Evolutionary conservation across 805 yeast species (phyloP).

Genomic region (Candida sonorensis): DNA sequence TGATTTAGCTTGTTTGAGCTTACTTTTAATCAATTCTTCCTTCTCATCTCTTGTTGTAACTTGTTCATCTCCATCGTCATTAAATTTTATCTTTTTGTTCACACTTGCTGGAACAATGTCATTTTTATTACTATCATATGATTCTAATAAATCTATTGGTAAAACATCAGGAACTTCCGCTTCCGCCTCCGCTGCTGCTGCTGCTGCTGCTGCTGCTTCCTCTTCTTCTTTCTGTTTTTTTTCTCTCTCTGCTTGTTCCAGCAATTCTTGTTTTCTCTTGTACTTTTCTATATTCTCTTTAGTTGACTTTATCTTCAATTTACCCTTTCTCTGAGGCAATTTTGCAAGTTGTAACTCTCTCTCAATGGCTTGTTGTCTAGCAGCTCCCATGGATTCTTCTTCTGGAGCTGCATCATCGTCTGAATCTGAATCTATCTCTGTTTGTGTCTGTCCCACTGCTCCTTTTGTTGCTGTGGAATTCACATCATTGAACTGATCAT

Average conservation of each 20-base stretch:
- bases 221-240: slow-evolving; percentile 14
- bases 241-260: slow-evolving; percentile 29
- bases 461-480: too few relatives aligned
- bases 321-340: slow-evolving; percentile 21
- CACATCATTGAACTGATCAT: too few relatives aligned
- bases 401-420: slow-evolving; percentile 46
- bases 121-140: slow-evolving; percentile 9
- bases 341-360: slow-evolving; percentile 17
- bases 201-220: slow-evolving; percentile 5
- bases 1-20: slow-evolving; percentile 26
- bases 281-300: slow-evolving; percentile 27
- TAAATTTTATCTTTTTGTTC: slow-evolving; percentile 31
- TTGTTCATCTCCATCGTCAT: slow-evolving; percentile 19
- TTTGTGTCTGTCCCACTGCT: too few relatives aligned
- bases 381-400: slow-evolving; percentile 30
- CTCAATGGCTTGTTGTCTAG: slow-evolving; percentile 6
- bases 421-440: slow-evolving; percentile 7
- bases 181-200: slow-evolving; percentile 4
- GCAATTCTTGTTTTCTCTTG: too few relatives aligned
- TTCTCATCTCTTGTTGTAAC: slow-evolving; percentile 11
- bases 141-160: slow-evolving; percentile 33
- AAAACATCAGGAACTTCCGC: slow-evolving; percentile 30
- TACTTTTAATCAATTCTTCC: slow-evolving; percentile 12
- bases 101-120: slow-evolving; percentile 14
- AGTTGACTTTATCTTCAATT: slow-evolving; percentile 26